Base-by-base conservation (phyloP, 108 stramenopile species). In the Fragilariopsis cylindrus region DNA sequence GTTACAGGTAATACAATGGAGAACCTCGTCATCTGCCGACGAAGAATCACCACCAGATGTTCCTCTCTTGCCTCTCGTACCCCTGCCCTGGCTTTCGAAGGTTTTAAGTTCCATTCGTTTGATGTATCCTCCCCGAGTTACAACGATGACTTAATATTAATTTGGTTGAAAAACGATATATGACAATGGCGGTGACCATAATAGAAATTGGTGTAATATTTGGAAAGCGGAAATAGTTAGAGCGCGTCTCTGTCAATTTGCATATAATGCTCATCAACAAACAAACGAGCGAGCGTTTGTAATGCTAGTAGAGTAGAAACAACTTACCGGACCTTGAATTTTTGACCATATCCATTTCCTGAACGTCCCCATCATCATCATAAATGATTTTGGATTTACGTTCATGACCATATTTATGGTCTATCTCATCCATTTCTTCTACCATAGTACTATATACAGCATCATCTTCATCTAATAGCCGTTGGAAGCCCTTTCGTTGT, bases 1-100 rank as follows among this genome's bases (percentile, higher is more conserved):
- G 71, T 95, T 96, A 78, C 97, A 98, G 9, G 97, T 95, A 72
- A 98, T 97, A 77, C 96, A 95, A 69, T 98, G 97, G 12, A 88
- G 77, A 6, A 98, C 86, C 73, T 90, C 93, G 69, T 90, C 88
- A 63, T 93, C 90, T 46, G 69, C 72, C 6, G 88, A 76, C 19
- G 81, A 73, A 7, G 75, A 71, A 3, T 49, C 76, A 4, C 74
- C 57, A 67, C 70, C 79, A 5, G 88, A 91, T 62, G 90, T 94
- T 21, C 92, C 94, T 73, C 72, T 88, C 74, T 85, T 95, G 19
- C 96, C 96, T 50, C 92, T 71, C 48, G 92, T 94, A 9, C 93
- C 94, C 63, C 91, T 85, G 67, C 82, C 85, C 70, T 98, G 97
- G 52, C 88, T 88, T 68, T 97, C 90, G 75, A 98, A 98, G 12